phyloP scores from a whole-genome alignment of 2,329 filamentous ascomycete species.

The Zymoseptoria brevis region DNA sequence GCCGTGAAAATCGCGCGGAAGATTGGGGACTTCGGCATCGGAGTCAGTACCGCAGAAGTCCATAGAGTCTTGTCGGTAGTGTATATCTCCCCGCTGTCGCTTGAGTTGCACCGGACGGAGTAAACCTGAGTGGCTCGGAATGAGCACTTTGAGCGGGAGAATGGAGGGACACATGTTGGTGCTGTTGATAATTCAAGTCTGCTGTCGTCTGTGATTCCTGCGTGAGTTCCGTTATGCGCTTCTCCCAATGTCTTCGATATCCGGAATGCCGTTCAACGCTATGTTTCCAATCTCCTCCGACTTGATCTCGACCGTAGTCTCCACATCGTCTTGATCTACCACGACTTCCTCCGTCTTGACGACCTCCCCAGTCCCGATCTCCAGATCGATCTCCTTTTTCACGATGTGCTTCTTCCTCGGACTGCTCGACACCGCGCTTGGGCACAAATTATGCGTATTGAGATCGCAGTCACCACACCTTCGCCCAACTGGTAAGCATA shows the following conservation, averaged over 20 bases:
- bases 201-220: neutral
- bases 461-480: conserved; percentile 82
- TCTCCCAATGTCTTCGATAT: conserved; percentile 18
- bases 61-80: too few relatives aligned
- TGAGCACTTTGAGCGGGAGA: too few relatives aligned
- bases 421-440: conserved; percentile 36
- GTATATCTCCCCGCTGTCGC: too few relatives aligned
- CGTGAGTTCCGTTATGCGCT: neutral
- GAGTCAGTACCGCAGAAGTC: too few relatives aligned
- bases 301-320: conserved; percentile 23
- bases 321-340: conserved; percentile 24
- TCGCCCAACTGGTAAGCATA: conserved; percentile 71
- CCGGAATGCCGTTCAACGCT: conserved; percentile 12
- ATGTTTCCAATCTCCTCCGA: conserved; percentile 20
- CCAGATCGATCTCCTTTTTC: conserved; percentile 31
- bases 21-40: too few relatives aligned
- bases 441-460: conserved; percentile 66
- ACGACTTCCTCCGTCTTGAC: conserved; percentile 20
- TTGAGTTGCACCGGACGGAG: too few relatives aligned
- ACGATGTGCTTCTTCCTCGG: conserved; percentile 43
- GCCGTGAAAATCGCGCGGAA: too few relatives aligned
- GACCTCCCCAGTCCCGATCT: conserved; percentile 24
- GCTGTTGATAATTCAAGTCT: too few relatives aligned
- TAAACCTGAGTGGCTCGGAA: too few relatives aligned
- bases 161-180: too few relatives aligned